Base-by-base conservation (phyloP, 2,329 filamentous ascomycete genomes). In the Hymenoscyphus salicellus region DNA sequence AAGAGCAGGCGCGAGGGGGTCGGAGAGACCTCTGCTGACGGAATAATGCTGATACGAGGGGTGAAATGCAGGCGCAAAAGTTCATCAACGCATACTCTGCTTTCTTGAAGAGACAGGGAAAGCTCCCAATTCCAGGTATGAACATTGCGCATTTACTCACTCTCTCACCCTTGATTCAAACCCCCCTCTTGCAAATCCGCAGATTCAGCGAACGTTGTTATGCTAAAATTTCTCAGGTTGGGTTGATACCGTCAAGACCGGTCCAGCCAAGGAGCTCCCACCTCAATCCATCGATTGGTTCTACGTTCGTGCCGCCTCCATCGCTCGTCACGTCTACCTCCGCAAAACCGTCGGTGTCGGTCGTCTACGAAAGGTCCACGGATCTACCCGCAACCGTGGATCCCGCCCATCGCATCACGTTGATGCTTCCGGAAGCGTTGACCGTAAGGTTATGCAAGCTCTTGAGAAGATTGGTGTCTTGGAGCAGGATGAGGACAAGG, bases 161-260 rank as follows among this genome's bases (percentile, higher is more conserved):
- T 65, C 56, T 58, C 23, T 30, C 7, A n/a, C 60, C 55, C 43
- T 33, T 16, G 17, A 55, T 8, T 26, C n/a, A 23, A 23, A 8
- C 23, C 8, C 58, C 20, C 14, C 49, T 63, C 14, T 46, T 60
- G 23, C 32, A 30, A 26, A 5, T 17, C 41, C 55, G 46, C 20
- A 52, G 46, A 23, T 52, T 11, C 20, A 52, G 30, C 20, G 14
- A 33, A 62, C 46, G 30, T 61, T 57, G 26, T n/a, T 23, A 46
- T 68, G 65, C 67, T 74, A 66, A 74, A 63, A 57, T 60, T 62
- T 30, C 59, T 60, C 4, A 96, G 93, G 92, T 86, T 98, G 94
- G 94, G 94, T 97, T 81, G 95, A 99, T 81, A 97, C 94, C 78
- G 95, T 98, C 85, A 99, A 99, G 91, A 97, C 94, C 75, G 94